phyloP scores from a whole-genome alignment of 345 rosid genomes.

The Rhodomyrtus tomentosa region DNA sequence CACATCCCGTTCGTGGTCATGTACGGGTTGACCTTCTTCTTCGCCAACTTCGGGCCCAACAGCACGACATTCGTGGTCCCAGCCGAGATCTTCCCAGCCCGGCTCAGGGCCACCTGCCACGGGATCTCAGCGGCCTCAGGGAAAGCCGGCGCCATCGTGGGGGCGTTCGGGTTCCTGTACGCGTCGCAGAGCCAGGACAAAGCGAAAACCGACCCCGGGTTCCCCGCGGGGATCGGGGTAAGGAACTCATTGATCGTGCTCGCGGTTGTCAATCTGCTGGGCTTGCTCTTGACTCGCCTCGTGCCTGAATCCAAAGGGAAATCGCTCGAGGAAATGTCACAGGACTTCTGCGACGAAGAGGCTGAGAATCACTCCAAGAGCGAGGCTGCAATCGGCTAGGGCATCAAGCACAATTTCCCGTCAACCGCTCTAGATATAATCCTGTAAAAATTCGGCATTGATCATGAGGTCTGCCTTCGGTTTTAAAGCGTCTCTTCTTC shows the following conservation, averaged over 20 bases:
- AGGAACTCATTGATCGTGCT: conserved; percentile 7
- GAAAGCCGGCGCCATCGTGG: conserved; percentile 7
- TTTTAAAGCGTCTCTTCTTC: not conserved
- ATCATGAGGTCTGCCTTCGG: not conserved
- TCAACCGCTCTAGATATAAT: not conserved
- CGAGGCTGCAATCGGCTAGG: not conserved
- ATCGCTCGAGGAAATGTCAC: conserved; percentile 7
- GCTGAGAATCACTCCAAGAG: not conserved
- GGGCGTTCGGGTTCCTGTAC: conserved; percentile 8
- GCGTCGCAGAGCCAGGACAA: conserved; percentile 6
- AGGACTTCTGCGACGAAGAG: not conserved
- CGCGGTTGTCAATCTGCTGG: conserved; percentile 1
- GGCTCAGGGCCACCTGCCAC: conserved; percentile 6
- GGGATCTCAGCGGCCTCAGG: conserved; percentile 10
- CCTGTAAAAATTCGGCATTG: not conserved
- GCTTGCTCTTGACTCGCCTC: conserved; percentile 9
- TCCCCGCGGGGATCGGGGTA: conserved; percentile 9
- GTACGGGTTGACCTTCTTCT: conserved; percentile 3
- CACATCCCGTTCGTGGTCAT: not conserved
- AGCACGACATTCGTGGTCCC: conserved; percentile 8
- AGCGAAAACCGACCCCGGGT: conserved; percentile 4
- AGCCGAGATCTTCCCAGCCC: conserved; percentile 5
- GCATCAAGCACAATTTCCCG: not conserved
- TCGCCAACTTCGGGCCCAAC: conserved; percentile 12
- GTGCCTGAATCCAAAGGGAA: conserved; percentile 14